phyloP scores from a whole-genome alignment of 1,139 yeast species.

The Scheffersomyces titani region DNA sequence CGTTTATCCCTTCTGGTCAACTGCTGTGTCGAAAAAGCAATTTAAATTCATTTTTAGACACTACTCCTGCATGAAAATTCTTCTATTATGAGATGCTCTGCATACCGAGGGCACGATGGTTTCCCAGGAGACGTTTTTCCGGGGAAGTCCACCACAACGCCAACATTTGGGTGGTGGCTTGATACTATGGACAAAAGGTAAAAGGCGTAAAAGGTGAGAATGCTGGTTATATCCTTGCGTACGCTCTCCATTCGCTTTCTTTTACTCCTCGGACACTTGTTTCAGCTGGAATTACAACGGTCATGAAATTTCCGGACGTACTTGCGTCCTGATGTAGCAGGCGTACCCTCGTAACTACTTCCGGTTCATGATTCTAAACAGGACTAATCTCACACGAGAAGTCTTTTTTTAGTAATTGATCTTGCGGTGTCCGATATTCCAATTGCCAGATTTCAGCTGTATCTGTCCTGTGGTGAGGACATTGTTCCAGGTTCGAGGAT shows the following conservation, averaged over 20 bases:
- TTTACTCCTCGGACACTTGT: too few relatives aligned
- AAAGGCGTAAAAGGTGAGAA: background rate
- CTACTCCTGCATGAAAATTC: background rate
- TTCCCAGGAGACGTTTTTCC: background rate
- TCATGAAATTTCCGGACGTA: background rate
- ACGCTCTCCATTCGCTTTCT: too few relatives aligned
- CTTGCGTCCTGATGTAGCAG: background rate
- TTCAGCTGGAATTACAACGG: background rate
- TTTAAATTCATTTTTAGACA: slow-evolving; percentile 1
- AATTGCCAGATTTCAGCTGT: background rate
- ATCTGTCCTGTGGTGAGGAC: background rate
- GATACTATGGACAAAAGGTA: background rate
- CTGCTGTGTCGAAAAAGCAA: background rate
- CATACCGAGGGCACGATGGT: background rate
- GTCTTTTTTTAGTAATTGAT: background rate
- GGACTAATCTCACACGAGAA: background rate
- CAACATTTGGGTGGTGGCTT: background rate
- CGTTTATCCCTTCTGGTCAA: background rate
- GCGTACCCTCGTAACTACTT: background rate
- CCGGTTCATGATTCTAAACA: background rate
- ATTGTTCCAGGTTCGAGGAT: background rate
- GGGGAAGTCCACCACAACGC: background rate
- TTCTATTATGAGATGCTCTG: background rate
- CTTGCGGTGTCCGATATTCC: background rate
- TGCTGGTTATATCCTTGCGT: background rate